Percentiles rank a stretch among this genome's conserved stretches.
Conservation (phyloP, 2,329 filamentous ascomycete species). For the Aspergillus ochraceus region DNA sequence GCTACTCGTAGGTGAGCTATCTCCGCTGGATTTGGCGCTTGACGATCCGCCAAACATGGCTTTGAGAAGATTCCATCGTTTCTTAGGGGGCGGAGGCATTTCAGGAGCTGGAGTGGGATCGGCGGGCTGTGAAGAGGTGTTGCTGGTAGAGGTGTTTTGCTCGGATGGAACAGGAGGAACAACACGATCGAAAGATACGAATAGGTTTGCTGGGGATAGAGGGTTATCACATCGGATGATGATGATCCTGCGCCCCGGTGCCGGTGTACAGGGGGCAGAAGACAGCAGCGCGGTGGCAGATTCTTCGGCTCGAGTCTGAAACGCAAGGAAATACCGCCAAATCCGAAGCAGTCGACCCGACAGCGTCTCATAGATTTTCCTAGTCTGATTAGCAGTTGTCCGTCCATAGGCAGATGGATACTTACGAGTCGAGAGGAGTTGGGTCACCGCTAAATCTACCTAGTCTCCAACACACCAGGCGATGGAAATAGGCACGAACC, state of each 20-base stretch:
- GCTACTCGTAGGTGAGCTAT: slow-evolving; percentile 39
- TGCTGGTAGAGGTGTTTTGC: slow-evolving; percentile 30
- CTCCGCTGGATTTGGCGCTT: slow-evolving; percentile 46
- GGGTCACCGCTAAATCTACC: slow-evolving; percentile 71
- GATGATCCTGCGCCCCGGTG: slow-evolving; percentile 80
- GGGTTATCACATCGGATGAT: slow-evolving; percentile 81
- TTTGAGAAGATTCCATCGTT: slow-evolving; percentile 54
- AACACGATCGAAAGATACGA: slow-evolving; percentile 65
- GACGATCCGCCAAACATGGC: slow-evolving; percentile 50
- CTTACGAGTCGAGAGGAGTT: slow-evolving; percentile 67
- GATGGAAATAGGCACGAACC: slow-evolving; percentile 91
- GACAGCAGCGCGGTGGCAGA: slow-evolving; percentile 62
- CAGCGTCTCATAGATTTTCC: slow-evolving; percentile 68
- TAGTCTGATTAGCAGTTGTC: slow-evolving; percentile 35
- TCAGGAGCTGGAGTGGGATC: slow-evolving; percentile 11
- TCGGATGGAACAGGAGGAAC: slow-evolving; percentile 40
- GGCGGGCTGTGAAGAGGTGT: background rate
- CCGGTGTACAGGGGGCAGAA: slow-evolving; percentile 78
- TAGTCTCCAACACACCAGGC: slow-evolving; percentile 84
- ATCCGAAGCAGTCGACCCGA: slow-evolving; percentile 67
- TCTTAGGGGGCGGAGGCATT: slow-evolving; percentile 32
- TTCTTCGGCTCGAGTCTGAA: slow-evolving; percentile 66
- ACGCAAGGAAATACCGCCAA: slow-evolving; percentile 78
- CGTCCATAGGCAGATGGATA: slow-evolving; percentile 17
- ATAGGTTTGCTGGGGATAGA: slow-evolving; percentile 52